A percentile compares a stretch with the other conserved stretches of the same genome.
Evolutionary conservation across 306 rosid genomes (phyloP).

Genomic region (Ceratonia siliqua): DNA sequence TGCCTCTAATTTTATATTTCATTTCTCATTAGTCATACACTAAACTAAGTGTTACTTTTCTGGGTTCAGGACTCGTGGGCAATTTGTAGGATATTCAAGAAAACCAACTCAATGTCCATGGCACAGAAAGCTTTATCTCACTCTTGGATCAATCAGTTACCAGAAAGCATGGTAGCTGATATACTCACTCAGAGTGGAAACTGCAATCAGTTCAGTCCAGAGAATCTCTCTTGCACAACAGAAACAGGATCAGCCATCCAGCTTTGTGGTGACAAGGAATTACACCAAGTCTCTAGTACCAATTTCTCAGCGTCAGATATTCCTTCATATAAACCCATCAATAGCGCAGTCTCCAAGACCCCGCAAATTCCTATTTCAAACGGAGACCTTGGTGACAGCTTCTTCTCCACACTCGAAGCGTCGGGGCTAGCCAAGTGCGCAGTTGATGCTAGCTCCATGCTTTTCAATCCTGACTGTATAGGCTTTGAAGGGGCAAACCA

Average conservation of each 20-base stretch:
- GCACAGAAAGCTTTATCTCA: constrained; percentile 69
- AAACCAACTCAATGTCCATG: constrained; percentile 64
- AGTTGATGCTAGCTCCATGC: constrained; percentile 39
- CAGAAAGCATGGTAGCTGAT: constrained; percentile 43
- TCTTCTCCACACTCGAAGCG: constrained; percentile 46
- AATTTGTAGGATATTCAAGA: constrained; percentile 85
- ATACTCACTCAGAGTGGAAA: constrained; percentile 41
- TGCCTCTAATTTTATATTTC: not conserved
- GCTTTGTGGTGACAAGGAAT: constrained; percentile 38
- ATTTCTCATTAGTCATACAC: not conserved
- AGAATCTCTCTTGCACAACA: constrained; percentile 49
- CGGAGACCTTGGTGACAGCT: constrained; percentile 43
- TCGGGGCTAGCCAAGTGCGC: constrained; percentile 42
- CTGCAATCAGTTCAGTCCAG: constrained; percentile 42
- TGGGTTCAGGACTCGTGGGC: constrained; percentile 88
- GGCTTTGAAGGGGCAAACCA: constrained; percentile 51
- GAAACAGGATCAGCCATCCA: constrained; percentile 41
- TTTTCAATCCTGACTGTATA: constrained; percentile 43
- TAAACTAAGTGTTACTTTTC: constrained; percentile 3
- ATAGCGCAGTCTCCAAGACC: constrained; percentile 24
- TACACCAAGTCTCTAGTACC: constrained; percentile 29
- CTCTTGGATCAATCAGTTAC: constrained; percentile 58
- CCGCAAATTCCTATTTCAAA: constrained; percentile 32
- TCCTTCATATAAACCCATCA: constrained; percentile 44
- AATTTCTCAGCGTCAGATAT: constrained; percentile 44